Evolutionary conservation across 108 stramenopile species (phyloP), one percentile per base, ranked within the genome.

Genomic region (Fragilaria radians): DNA sequence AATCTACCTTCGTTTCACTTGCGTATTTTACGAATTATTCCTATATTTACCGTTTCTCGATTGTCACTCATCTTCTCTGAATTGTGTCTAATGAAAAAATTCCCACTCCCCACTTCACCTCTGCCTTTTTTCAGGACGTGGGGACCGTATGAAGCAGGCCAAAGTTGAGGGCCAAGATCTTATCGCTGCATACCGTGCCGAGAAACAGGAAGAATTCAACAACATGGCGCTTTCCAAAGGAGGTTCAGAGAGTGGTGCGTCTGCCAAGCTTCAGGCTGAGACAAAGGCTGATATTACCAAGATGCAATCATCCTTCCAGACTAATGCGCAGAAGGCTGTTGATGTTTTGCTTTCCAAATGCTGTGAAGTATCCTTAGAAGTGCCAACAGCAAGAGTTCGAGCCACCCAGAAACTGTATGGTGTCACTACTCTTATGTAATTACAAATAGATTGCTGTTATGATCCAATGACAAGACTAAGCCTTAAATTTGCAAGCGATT

Each of bases 141-240:
- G 93, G 22, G 89, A 94, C 63, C 87, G 93, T 67, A 89, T 94
- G 89, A 94, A 94, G 82, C 89, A 91, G 68, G 93, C 93, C 32
- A 89, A 91, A 63, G 81, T 69, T 22, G 92, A 93, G 61, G 88
- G 86, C 28, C 82, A 89, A 57, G 80, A 80, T 45, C 74, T 93
- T 59, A 89, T 93, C 59, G 79, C 83, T 59, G 63, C 82, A 0
- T 90, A 93, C 81, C 78, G 88, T 54, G 72, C 76, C 56, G 92
- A 93, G 58, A 89, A 90, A 75, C 92, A 93, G 66, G 85, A 87
- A 47, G 88, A 88, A 68, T 93, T 93, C 78, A 86, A 93, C 67
- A 89, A 87, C 75, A 81, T 81, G 71, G 81, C 80, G 26, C 61
- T 75, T 36, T 54, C 59, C 70, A 65, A 74, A 79, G 90, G 90